These are phyloP conservation scores for Oleoguttula mirabilis DNA, from an alignment of 495 filamentous ascomycete species.

Conservation along the genomic window DNA sequence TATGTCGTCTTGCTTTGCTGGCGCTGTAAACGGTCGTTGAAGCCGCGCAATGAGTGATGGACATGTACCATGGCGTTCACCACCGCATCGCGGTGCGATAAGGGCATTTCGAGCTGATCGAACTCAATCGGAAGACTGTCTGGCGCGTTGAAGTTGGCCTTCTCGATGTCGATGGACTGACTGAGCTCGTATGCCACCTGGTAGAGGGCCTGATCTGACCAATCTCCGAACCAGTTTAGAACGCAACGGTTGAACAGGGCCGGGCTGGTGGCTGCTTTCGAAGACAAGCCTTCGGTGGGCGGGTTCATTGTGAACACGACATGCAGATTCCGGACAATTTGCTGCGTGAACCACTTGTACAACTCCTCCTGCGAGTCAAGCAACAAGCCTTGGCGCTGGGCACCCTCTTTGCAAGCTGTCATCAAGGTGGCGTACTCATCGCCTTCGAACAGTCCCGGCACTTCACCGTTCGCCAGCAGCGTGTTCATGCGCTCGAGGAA, in stretches of 20 bases:
- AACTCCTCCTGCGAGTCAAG: constrained; percentile 96
- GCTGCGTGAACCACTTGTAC: constrained; percentile 99
- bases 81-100: constrained; percentile 78
- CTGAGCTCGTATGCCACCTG: constrained; percentile 94
- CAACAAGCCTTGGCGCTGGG: constrained; percentile 86
- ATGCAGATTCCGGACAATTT: constrained; percentile 97
- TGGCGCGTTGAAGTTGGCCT: constrained; percentile 69
- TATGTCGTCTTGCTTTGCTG: constrained; percentile 85
- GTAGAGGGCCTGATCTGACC: constrained; percentile 98
- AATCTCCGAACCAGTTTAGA: constrained; percentile 99
- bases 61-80: constrained; percentile 98
- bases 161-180: constrained; percentile 86
- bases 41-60: constrained; percentile 80
- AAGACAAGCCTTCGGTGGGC: constrained; percentile 87
- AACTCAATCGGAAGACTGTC: constrained; percentile 88
- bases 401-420: constrained; percentile 97
- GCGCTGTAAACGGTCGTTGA: constrained; percentile 79
- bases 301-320: constrained; percentile 99
- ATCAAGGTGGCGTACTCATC: constrained; percentile 92
- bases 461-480: constrained; percentile 91
- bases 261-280: constrained; percentile 92
- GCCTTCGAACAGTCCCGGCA: constrained; percentile 94
- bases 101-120: constrained; percentile 68
- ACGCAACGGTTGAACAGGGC: constrained; percentile 98
- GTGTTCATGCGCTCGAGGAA: constrained; percentile 99